Percentiles rank a stretch among this genome's conserved stretches.
phyloP scores from a whole-genome alignment of 2,329 filamentous ascomycete species.

The Fusarium avenaceum region DNA sequence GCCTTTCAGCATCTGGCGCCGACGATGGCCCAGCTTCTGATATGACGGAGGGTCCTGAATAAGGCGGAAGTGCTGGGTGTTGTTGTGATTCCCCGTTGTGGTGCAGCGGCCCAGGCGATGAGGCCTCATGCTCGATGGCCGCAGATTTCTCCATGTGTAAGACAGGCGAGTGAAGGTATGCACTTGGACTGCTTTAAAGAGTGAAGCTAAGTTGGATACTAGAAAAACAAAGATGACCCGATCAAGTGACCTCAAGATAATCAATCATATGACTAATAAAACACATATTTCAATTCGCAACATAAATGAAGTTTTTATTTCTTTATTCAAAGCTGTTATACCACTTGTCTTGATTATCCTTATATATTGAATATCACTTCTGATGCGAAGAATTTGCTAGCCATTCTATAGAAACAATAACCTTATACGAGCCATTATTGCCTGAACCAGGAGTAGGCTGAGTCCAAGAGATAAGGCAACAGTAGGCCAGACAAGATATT shows the following conservation, averaged over 20 bases:
- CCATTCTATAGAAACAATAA: no score
- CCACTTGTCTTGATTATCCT: neutral
- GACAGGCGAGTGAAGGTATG: neutral
- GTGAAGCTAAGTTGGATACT: neutral
- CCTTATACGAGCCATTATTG: neutral
- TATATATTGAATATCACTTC: neutral
- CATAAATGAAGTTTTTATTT: neutral
- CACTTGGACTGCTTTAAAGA: neutral
- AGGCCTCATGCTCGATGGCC: neutral
- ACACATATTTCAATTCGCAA: neutral
- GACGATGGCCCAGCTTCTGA: neutral
- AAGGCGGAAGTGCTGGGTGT: slow-evolving; percentile 38
- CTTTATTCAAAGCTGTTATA: neutral
- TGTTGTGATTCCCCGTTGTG: neutral
- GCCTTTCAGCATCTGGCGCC: slow-evolving; percentile 3
- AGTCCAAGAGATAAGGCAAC: neutral
- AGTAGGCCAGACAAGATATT: neutral
- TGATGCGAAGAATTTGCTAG: no score
- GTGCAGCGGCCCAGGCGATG: neutral
- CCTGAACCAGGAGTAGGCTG: neutral
- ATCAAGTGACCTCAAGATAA: neutral
- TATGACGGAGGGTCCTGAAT: slow-evolving; percentile 42
- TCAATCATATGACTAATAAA: neutral
- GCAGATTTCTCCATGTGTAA: slow-evolving; percentile 14
- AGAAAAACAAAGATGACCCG: neutral